phyloP scores from a whole-genome alignment of 495 filamentous ascomycete genomes.

The Cairneyella variabilis region DNA sequence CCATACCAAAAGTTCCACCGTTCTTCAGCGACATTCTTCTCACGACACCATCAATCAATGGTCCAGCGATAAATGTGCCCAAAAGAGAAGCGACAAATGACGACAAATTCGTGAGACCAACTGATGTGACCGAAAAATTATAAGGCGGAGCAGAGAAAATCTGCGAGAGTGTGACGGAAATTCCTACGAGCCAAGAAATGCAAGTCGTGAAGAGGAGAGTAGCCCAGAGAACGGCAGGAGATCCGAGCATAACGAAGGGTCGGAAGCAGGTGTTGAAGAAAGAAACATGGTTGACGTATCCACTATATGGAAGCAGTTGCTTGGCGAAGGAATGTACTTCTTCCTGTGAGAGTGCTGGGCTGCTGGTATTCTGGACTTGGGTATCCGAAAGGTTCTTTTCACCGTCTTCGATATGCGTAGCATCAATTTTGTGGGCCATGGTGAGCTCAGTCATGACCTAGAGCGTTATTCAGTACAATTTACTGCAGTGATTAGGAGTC shows the following conservation, averaged over 20 bases:
- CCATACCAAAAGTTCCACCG: constrained; percentile 25
- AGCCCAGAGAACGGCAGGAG: constrained; percentile 40
- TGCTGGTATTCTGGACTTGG: not conserved
- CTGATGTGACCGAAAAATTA: constrained; percentile 38
- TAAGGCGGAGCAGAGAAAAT: constrained; percentile 46
- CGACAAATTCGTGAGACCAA: constrained; percentile 39
- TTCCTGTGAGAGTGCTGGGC: not conserved
- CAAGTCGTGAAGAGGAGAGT: constrained; percentile 39
- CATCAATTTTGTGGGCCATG: constrained; percentile 23
- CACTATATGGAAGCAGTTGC: constrained; percentile 36
- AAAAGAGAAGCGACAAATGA: constrained; percentile 39
- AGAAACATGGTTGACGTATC: constrained; percentile 31
- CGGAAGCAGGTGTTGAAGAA: constrained; percentile 39
- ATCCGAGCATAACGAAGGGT: constrained; percentile 39
- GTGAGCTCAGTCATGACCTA: not conserved
- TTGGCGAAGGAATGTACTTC: constrained; percentile 22
- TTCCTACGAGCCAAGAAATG: constrained; percentile 44
- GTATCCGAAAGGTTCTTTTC: constrained; percentile 1
- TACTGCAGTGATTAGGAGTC: too few relatives aligned
- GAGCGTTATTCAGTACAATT: not conserved
- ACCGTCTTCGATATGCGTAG: constrained; percentile 32
- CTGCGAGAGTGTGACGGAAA: constrained; percentile 39
- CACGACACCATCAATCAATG: constrained; percentile 38
- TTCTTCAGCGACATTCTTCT: constrained; percentile 24
- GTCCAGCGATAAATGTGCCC: constrained; percentile 35